phyloP scores from a whole-genome alignment of 768 basidiomycete species.

The Inosperma sp. region DNA sequence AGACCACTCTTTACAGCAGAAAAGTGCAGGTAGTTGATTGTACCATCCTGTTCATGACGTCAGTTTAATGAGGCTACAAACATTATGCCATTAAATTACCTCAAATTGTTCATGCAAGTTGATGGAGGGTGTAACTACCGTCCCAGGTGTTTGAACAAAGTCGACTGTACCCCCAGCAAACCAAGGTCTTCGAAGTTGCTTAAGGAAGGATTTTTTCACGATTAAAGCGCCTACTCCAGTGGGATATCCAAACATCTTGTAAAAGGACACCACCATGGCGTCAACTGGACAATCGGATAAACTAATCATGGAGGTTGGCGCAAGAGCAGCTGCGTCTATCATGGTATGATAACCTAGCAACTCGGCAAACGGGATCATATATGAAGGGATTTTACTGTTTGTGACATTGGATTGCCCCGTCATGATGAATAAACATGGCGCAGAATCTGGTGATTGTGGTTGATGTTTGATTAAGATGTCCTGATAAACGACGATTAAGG shows the following conservation, averaged over 20 bases:
- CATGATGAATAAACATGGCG: conserved; percentile 64
- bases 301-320: conserved; percentile 67
- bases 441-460: conserved; percentile 40
- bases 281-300: conserved; percentile 66
- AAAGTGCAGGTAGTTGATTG: conserved; percentile 74
- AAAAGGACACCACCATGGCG: conserved; percentile 80
- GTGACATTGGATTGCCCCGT: conserved; percentile 83
- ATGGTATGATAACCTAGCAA: conserved; percentile 69
- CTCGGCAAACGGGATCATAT: conserved; percentile 58
- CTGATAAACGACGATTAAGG: too few species aligned
- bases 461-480: conserved; percentile 48
- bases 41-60: conserved; percentile 58
- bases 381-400: conserved; percentile 66
- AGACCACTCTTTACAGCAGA: conserved; percentile 78
- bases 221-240: conserved; percentile 80
- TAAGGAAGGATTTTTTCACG: conserved; percentile 64
- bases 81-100: conserved; percentile 38
- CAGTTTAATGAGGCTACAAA: neutral
- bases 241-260: conserved; percentile 89
- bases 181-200: conserved; percentile 66
- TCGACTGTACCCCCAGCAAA: conserved; percentile 82
- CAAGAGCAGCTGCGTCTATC: conserved; percentile 80
- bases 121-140: conserved; percentile 53
- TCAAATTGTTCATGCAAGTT: conserved; percentile 73
- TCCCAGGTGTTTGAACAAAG: conserved; percentile 78